A percentile compares a stretch with the other conserved stretches of the same genome.
phyloP scores from a whole-genome alignment of 306 rosid species.

The Lupinus albus region DNA sequence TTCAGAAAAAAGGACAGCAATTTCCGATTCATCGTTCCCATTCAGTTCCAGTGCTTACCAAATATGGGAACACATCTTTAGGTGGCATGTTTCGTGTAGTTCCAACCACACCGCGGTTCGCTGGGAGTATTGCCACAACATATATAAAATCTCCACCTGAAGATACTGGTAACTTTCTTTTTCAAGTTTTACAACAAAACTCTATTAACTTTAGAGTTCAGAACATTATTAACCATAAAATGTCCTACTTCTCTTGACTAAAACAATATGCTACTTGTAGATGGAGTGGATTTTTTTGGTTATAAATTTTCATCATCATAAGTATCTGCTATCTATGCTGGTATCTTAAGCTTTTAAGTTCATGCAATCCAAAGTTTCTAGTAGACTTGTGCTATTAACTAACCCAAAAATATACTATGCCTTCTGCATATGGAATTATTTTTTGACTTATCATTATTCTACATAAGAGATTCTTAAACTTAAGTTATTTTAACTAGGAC shows the following conservation, averaged over 20 bases:
- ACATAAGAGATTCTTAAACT: background rate
- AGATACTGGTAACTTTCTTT: slow-evolving; percentile 7
- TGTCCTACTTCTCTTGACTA: no score
- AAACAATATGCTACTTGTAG: background rate
- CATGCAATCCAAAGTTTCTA: background rate
- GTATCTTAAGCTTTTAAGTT: slow-evolving; percentile 2
- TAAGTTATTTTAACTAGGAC: background rate
- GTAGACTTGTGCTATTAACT: slow-evolving; percentile 9
- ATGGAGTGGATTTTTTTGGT: slow-evolving; percentile 13
- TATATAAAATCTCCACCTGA: slow-evolving; percentile 22
- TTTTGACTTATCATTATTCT: background rate
- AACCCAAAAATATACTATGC: background rate
- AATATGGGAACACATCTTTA: slow-evolving; percentile 1
- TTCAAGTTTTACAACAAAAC: slow-evolving; percentile 22
- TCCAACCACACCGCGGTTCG: slow-evolving; percentile 35
- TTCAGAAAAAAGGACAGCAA: slow-evolving; percentile 49
- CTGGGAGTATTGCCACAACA: slow-evolving; percentile 13
- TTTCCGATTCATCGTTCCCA: slow-evolving; percentile 27
- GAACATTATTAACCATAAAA: background rate
- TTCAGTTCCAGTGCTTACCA: slow-evolving; percentile 23
- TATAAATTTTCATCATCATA: background rate
- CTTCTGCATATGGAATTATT: background rate
- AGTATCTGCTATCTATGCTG: background rate
- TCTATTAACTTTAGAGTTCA: background rate
- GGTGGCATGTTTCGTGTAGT: slow-evolving; percentile 36